Evolutionary conservation across 2,329 filamentous ascomycete species (phyloP).

Genomic region (Canariomyces notabilis): DNA sequence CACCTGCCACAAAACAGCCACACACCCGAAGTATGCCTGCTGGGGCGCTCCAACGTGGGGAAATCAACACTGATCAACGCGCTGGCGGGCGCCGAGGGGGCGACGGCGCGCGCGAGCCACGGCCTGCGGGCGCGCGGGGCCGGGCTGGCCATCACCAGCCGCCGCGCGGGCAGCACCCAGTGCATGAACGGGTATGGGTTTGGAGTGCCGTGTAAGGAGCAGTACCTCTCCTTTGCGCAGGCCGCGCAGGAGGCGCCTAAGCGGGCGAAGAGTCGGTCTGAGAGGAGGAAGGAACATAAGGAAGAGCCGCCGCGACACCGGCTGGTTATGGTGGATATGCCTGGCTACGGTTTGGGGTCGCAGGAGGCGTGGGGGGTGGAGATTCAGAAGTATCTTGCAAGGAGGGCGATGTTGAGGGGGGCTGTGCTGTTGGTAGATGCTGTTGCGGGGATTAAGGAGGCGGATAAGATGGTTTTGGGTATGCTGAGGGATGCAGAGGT

Average conservation of each 20-base stretch:
- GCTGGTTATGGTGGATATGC: conserved; percentile 41
- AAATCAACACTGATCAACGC: conserved; percentile 88
- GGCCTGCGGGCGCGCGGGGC: conserved; percentile 36
- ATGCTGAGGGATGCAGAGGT: conserved; percentile 42
- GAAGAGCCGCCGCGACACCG: conserved; percentile 42
- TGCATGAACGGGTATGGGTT: conserved; percentile 54
- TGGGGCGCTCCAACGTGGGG: conserved; percentile 84
- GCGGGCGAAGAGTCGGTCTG: conserved; percentile 11
- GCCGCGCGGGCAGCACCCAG: conserved; percentile 47
- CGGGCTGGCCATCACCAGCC: conserved; percentile 47
- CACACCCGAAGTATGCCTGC: conserved; percentile 63
- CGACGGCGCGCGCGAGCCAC: conserved; percentile 27
- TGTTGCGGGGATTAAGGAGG: conserved; percentile 45
- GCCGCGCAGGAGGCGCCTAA: background rate
- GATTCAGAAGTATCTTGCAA: conserved; percentile 46
- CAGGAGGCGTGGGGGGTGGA: conserved; percentile 48
- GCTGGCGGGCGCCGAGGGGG: conserved; percentile 49
- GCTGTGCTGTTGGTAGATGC: conserved; percentile 51
- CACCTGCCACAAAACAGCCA: conserved; percentile 47
- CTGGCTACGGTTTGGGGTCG: conserved; percentile 33
- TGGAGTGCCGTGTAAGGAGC: conserved; percentile 36
- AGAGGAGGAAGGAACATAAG: conserved; percentile 17
- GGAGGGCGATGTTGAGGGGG: conserved; percentile 44
- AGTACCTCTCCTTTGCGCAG: conserved; percentile 8
- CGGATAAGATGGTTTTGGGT: conserved; percentile 44